Base-by-base conservation (phyloP, 2,329 filamentous ascomycete species). In the Diplodia mutila region DNA sequence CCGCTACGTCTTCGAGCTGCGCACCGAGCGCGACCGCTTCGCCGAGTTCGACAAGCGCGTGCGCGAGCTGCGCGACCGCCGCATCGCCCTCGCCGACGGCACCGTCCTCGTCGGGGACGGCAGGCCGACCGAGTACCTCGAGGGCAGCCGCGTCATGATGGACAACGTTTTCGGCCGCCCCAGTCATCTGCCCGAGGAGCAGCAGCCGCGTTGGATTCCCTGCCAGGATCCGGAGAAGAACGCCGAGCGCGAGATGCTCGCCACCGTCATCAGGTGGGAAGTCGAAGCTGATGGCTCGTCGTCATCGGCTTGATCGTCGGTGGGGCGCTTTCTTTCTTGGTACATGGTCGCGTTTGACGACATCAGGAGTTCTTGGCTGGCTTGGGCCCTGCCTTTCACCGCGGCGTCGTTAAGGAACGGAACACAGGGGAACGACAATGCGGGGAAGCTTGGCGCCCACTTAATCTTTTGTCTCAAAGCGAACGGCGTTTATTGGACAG, bases 111-210 rank as follows among this genome's bases (percentile, higher is more conserved):
- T 37, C 12, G 37, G 46, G 29, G 59, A 52, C 27, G 59, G 46
- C 1, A 3, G 18, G 23, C 23, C 46, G 12, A 12, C 29, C 4
- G 27, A 51, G 7, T 63, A 63, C 21, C 11, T 11, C 2, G 59
- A 63, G 46, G 59, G 59, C 12, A 63, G 59, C 9, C 59, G 59
- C 14, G 46, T 63, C 46, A 63, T 63, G 46, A 63, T 63, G 42
- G 29, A 48, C 7, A 63, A 51, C 29, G 59, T 25, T 9, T 63
- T 63, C n/a, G 59, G 59, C 12, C 46, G 59, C 1, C 46, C 59
- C 3, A 25, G 11, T 12, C 9, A 14, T 11, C 21, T 63, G 27
- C 3, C 46, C 18, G 59, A 63, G 42, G 29, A 51, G 1, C 16
- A 63, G 46, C 59, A 63, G 46, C 59, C 59, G 3, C n/a, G 59